phyloP scores from a whole-genome alignment of 805 yeast genomes.

The Komagataella pseudopastoris region DNA sequence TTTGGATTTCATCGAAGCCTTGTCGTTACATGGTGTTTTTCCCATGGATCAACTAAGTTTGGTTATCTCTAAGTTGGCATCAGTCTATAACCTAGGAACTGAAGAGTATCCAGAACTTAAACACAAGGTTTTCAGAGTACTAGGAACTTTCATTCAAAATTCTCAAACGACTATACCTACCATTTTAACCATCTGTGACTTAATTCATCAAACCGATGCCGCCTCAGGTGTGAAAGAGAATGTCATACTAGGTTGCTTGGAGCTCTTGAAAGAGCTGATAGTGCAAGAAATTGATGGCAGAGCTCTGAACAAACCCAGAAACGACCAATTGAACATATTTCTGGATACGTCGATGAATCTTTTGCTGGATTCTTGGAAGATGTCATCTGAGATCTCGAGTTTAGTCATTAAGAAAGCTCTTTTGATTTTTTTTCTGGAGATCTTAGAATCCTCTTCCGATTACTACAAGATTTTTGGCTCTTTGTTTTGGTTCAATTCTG shows the following conservation, averaged over 20 bases:
- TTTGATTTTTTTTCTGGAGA: neutral
- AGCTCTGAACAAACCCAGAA: slow-evolving; percentile 4
- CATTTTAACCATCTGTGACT: neutral
- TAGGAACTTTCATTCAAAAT: neutral
- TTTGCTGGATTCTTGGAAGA: neutral
- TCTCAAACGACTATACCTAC: neutral
- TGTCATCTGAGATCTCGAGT: neutral
- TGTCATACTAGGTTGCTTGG: neutral
- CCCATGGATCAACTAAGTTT: slow-evolving; percentile 13
- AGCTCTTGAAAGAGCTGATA: neutral
- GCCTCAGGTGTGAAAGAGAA: neutral
- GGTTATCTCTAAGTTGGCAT: neutral
- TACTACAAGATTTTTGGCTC: neutral
- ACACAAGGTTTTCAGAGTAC: neutral
- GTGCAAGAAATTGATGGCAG: neutral
- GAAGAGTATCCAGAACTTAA: neutral
- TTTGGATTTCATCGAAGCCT: slow-evolving; percentile 5
- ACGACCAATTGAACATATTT: slow-evolving; percentile 6
- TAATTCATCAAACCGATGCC: neutral
- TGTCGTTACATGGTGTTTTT: slow-evolving; percentile 10
- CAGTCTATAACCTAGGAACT: neutral
- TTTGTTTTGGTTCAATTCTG: neutral
- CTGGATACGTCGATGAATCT: neutral
- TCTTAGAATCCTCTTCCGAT: neutral
- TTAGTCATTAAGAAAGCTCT: neutral